Evolutionary conservation across 2,329 filamentous ascomycete species (phyloP), one percentile per base, ranked within the genome.

Genomic region (Neospermospora avenae): DNA sequence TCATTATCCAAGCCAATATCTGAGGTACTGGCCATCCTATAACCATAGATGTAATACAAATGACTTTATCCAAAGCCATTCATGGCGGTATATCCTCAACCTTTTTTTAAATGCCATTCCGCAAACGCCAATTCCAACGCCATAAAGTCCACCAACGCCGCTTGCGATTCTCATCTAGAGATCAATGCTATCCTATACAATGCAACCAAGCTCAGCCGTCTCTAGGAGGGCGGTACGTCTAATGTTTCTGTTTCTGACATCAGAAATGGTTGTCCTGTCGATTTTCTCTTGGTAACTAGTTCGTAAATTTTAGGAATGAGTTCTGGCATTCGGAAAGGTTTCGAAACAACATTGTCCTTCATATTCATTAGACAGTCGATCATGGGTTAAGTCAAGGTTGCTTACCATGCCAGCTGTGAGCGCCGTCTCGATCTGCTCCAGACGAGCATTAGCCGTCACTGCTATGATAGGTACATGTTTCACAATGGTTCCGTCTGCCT

Each of bases 391-490:
- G 14, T n/a, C 51, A 20, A 5, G 28, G 3, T 14, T 25, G 79
- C 83, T 78, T 75, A 87, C 87, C 77, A 93, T 91, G 39, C 89
- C 89, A 22, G 88, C 87, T 58, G 82, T 79, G 70, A 89, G 83
- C 57, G 90, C 89, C 65, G 82, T 85, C 65, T 83, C 81, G 61
- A 91, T 87, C 74, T 93, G 89, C 76, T 91, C 87, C 4, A 83
- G 82, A 70, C 90, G 79, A 39, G 88, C 89, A 73, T 93, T 93
- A 2, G 90, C 90, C 39, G 89, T 93, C n/a, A 90, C 88, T n/a
- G 87, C 88, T 67, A 91, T 89, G 66, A 91, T 89, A 2, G 88
- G 87, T n/a, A 91, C 83, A 68, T 90, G 88, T 53, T 79, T 76
- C 18, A 81, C 77, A 51, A 90, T 81, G 34, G 79, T 82, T 2